These are phyloP conservation scores for Ramaria sp. DNA, from an alignment of 768 basidiomycete genomes.

Conservation along the genomic window DNA sequence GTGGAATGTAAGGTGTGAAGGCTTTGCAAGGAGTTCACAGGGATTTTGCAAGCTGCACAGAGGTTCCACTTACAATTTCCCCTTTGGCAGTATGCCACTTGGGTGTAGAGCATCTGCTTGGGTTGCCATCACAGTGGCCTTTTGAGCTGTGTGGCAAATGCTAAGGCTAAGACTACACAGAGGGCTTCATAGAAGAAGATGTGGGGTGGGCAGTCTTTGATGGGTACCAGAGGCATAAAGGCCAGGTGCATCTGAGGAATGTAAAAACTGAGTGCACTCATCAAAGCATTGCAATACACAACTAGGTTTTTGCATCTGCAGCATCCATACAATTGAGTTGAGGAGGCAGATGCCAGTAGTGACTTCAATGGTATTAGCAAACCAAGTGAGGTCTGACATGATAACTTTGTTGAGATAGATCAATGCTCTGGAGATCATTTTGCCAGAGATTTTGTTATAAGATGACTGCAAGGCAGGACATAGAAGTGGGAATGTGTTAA, in stretches of 20 bases:
- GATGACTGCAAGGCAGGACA: slow-evolving; percentile 22
- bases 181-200: slow-evolving; percentile 15
- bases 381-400: slow-evolving; percentile 32
- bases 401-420: no score
- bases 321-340: not conserved
- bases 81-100: no score
- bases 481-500: slow-evolving; percentile 23
- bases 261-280: slow-evolving; percentile 10
- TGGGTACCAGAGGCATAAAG: slow-evolving; percentile 1
- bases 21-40: no score
- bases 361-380: slow-evolving; percentile 5
- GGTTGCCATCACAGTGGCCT: no score
- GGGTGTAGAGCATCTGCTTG: no score
- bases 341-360: no score
- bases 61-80: no score
- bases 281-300: not conserved
- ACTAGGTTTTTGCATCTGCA: not conserved
- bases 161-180: not conserved
- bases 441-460: no score
- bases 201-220: not conserved
- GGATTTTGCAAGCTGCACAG: no score
- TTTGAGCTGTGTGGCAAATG: not conserved
- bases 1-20: no score
- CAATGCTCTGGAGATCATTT: not conserved
- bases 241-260: slow-evolving; percentile 3